These are phyloP conservation scores for Fusarium sarcochroum DNA, from an alignment of 2,329 filamentous ascomycete species.

Conservation along the genomic window DNA sequence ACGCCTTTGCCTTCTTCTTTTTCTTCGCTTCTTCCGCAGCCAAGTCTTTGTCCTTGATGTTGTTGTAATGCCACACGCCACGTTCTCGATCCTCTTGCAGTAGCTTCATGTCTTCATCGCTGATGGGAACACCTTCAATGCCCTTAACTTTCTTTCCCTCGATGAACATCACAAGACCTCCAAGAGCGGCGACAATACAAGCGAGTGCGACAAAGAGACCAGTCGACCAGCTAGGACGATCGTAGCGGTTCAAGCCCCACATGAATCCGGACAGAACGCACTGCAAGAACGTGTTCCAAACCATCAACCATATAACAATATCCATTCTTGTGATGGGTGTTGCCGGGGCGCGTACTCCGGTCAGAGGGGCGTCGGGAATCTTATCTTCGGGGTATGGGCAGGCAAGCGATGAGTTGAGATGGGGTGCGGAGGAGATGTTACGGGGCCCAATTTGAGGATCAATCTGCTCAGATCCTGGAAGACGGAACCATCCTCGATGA, in stretches of 20 bases:
- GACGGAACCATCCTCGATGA: conserved; percentile 81
- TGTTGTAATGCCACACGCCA: conserved; percentile 69
- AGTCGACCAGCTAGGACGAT: conserved; percentile 84
- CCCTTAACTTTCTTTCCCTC: conserved; percentile 81
- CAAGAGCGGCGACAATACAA: conserved; percentile 76
- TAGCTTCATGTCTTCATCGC: conserved; percentile 65
- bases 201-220: conserved; percentile 83
- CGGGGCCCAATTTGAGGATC: conserved; percentile 66
- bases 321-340: conserved; percentile 83
- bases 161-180: conserved; percentile 77
- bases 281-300: conserved; percentile 85
- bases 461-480: conserved; percentile 75
- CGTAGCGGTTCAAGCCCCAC: conserved; percentile 82
- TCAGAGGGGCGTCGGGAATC: conserved; percentile 77
- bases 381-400: conserved; percentile 76
- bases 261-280: conserved; percentile 81
- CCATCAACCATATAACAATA: conserved; percentile 82
- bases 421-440: conserved; percentile 62
- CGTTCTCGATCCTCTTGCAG: conserved; percentile 66
- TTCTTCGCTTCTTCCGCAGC: conserved; percentile 29
- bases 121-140: conserved; percentile 78
- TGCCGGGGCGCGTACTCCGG: conserved; percentile 76
- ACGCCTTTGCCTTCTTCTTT: conserved; percentile 45
- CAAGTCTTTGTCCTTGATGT: conserved; percentile 55
- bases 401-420: conserved; percentile 44